Evolutionary conservation across 306 rosid genomes (phyloP).

Genomic region (Gynostemma pentaphyllum): DNA sequence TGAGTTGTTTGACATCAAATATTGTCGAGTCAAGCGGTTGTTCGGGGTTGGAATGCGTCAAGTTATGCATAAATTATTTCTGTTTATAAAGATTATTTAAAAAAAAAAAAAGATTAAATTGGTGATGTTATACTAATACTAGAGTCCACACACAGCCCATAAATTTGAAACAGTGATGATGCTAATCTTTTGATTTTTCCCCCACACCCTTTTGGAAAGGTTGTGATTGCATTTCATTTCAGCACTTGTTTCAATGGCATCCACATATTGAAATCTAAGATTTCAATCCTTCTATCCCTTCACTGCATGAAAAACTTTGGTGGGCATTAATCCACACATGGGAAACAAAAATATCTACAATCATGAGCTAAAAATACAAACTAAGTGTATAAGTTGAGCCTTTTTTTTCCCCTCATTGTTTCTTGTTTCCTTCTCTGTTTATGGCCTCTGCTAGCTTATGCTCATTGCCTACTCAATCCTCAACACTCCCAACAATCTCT

Average conservation of each 20-base stretch:
- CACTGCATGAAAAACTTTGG: constrained; percentile 2
- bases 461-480: constrained; percentile 38
- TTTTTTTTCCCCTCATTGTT: not conserved
- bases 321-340: not conserved
- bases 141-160: no score
- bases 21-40: no score
- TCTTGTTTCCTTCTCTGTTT: constrained; percentile 5
- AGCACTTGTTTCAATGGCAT: constrained; percentile 2
- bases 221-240: no score
- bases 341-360: constrained; percentile 13
- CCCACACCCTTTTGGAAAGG: not conserved
- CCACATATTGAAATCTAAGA: constrained; percentile 24
- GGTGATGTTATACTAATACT: no score
- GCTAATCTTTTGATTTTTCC: not conserved
- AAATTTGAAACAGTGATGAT: no score
- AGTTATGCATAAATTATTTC: no score
- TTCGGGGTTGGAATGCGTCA: no score
- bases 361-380: not conserved
- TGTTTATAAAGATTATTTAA: no score
- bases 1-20: no score
- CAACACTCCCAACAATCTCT: constrained; percentile 38
- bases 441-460: constrained; percentile 47
- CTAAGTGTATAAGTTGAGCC: not conserved
- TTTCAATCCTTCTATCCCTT: constrained; percentile 11
- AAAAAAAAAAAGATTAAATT: no score